Base-by-base conservation (phyloP, 1,284 basidiomycete species). In the Filobasidium uniguttulatum region DNA sequence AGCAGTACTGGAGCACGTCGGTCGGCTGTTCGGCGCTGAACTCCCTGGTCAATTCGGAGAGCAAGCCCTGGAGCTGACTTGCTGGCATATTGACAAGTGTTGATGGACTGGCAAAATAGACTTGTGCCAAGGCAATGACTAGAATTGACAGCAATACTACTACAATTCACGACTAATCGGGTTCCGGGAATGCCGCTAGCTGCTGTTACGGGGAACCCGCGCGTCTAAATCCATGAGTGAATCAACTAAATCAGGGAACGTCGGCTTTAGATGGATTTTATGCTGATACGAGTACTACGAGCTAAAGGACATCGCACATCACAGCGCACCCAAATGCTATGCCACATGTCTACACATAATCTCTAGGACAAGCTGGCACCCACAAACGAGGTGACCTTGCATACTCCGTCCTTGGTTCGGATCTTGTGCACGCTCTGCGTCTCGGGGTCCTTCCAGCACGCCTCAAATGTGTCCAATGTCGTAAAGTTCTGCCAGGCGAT, bases 361-460 rank as follows among this genome's bases (percentile, higher is more conserved):
- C 8, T 20, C 54, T 78, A 94, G 58, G 88, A 93, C 59, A 94
- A 68, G 15, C 82, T 84, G 15, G 90, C 91, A 9, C 86, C 88
- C 48, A 87, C 74, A 52, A 91, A 76, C 20, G 77, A 85, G 30
- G 82, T 81, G n/a, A 87, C 80, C 30, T 79, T 64, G 67, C 86
- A 89, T 31, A 84, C 72, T 22, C 88, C 91, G 44, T 82, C 78
- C 60, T 82, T 81, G 6, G 89, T 91, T 52, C 85, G 76, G 57
- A 97, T 89, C 61, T 72, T 80, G 69, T 94, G 86, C 15, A 82
- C 75, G 46, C 71, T 77, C 65, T 83, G 82, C n/a, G 85, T 88
- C 46, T 67, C 72, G 10, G 88, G 83, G 67, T 93, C 82, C 49
- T 91, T 72, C 90, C 90, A 96, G 17, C 85, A 87, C 23, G 88